Evolutionary conservation across 805 yeast genomes (phyloP).

Genomic region (Starmerella potacharoeniae): DNA sequence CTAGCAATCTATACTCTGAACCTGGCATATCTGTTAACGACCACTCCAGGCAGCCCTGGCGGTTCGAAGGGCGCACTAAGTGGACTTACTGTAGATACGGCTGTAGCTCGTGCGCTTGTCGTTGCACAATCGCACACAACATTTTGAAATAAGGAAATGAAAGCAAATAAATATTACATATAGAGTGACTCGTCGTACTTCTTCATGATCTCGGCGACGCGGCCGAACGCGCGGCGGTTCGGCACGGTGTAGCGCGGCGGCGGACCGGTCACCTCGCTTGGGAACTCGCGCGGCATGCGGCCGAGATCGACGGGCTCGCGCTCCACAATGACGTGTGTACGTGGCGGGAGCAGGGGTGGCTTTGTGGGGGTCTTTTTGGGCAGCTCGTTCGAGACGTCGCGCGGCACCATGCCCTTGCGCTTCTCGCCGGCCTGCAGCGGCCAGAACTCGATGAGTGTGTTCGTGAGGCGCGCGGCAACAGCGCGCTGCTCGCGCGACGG

Average conservation of each 20-base stretch:
- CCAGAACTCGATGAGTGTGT: constrained; percentile 40
- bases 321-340: background rate
- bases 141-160: too few species aligned
- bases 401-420: background rate
- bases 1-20: too few species aligned
- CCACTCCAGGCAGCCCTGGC: too few species aligned
- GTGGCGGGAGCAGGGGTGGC: background rate
- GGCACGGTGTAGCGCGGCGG: constrained; percentile 6
- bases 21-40: too few species aligned
- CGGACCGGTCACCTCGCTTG: constrained; percentile 10
- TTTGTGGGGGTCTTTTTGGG: background rate
- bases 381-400: background rate
- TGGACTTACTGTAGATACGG: too few species aligned
- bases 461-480: constrained; percentile 44
- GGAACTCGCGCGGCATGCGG: constrained; percentile 12
- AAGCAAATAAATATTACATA: background rate
- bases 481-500: constrained; percentile 39
- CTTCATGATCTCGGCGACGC: constrained; percentile 15
- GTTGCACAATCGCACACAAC: too few species aligned
- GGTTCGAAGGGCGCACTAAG: too few species aligned
- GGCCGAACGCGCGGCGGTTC: constrained; percentile 14
- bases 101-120: too few species aligned
- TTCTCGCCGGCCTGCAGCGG: background rate
- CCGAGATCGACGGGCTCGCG: background rate
- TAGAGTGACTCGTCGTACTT: constrained; percentile 14